Evolutionary conservation across 305 asterid species (phyloP).

Genomic region (Fraxinus greggii): DNA sequence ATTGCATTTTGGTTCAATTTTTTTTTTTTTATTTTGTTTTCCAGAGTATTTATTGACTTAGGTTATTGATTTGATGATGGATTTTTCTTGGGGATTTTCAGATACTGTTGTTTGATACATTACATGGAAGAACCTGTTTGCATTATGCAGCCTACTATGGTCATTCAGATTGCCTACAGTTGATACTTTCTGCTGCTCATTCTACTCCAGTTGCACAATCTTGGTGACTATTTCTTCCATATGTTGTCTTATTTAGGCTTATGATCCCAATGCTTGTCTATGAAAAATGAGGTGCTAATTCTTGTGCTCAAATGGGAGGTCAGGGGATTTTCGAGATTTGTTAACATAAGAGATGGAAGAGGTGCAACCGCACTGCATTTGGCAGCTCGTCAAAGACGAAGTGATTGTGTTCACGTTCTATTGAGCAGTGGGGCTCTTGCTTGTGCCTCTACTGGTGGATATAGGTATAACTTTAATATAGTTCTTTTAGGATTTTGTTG

Average conservation of each 20-base stretch:
- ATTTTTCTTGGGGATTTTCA: slow-evolving; percentile 27
- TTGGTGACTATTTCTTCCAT: slow-evolving; percentile 43
- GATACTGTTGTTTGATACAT: slow-evolving; percentile 76
- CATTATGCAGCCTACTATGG: slow-evolving; percentile 92
- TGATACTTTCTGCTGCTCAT: slow-evolving; percentile 68
- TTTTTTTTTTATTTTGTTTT: neutral
- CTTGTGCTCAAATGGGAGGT: slow-evolving; percentile 25
- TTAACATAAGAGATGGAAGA: slow-evolving; percentile 70
- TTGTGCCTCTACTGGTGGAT: slow-evolving; percentile 71
- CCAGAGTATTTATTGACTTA: neutral
- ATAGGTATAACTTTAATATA: slow-evolving; percentile 39
- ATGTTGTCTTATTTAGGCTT: neutral
- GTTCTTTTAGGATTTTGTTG: neutral
- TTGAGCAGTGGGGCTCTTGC: slow-evolving; percentile 75
- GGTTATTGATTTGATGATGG: slow-evolving; percentile 18
- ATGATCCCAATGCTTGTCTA: neutral
- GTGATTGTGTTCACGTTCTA: slow-evolving; percentile 63
- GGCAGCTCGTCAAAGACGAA: slow-evolving; percentile 65
- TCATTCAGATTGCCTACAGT: slow-evolving; percentile 64
- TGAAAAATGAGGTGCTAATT: slow-evolving; percentile 12
- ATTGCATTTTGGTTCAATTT: neutral
- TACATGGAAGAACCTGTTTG: slow-evolving; percentile 71
- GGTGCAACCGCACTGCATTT: slow-evolving; percentile 89
- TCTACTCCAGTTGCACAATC: slow-evolving; percentile 64
- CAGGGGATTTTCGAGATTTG: slow-evolving; percentile 89